These are phyloP conservation scores for Debaryomyces hansenii DNA, from an alignment of 805 yeast species.

Conservation along the genomic window DNA sequence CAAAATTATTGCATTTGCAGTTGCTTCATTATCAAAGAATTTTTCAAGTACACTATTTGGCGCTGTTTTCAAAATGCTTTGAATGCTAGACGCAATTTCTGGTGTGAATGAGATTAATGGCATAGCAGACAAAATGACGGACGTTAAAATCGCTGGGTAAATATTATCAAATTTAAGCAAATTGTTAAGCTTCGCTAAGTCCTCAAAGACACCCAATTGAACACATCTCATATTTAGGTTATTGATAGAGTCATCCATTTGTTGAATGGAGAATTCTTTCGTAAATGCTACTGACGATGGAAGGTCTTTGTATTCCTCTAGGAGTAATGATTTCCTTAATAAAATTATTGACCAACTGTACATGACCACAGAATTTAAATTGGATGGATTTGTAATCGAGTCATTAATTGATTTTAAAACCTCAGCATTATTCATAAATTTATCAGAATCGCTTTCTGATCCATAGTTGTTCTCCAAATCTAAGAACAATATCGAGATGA, in stretches of 20 bases:
- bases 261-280: slow-evolving; percentile 14
- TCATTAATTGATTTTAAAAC: slow-evolving; percentile 42
- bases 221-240: slow-evolving; percentile 40
- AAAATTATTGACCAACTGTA: slow-evolving; percentile 69
- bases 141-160: slow-evolving; percentile 50
- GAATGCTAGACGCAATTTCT: slow-evolving; percentile 41
- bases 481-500: slow-evolving; percentile 51
- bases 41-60: slow-evolving; percentile 45
- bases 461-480: slow-evolving; percentile 56
- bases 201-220: slow-evolving; percentile 44
- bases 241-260: slow-evolving; percentile 22
- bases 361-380: slow-evolving; percentile 48
- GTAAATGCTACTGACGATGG: slow-evolving; percentile 19
- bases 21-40: slow-evolving; percentile 48
- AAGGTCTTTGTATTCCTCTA: slow-evolving; percentile 30
- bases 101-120: slow-evolving; percentile 52
- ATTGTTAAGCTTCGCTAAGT: slow-evolving; percentile 41
- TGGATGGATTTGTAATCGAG: slow-evolving; percentile 33
- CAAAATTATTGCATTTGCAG: slow-evolving; percentile 47
- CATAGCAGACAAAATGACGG: slow-evolving; percentile 44
- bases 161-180: slow-evolving; percentile 49
- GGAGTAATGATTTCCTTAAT: slow-evolving; percentile 48
- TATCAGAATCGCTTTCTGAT: slow-evolving; percentile 25
- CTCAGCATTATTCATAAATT: slow-evolving; percentile 27
- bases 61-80: slow-evolving; percentile 41